Base-by-base conservation (phyloP, 441 rosid species). In the Erodium trifolium region DNA sequence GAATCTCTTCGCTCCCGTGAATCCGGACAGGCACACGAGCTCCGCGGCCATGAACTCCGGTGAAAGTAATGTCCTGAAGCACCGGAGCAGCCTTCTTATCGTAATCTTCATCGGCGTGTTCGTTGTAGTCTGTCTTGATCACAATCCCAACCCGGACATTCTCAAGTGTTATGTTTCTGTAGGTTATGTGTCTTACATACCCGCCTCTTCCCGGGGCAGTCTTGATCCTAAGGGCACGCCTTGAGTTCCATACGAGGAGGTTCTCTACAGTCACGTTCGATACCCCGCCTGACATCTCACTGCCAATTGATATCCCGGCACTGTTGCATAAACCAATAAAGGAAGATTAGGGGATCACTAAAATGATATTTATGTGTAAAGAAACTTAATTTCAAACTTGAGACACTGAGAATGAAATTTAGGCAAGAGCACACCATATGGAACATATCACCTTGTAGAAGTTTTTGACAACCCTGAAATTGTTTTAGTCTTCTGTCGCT, bases 261-360 rank as follows among this genome's bases (percentile, higher is more conserved):
- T 92, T 92, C 77, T 94, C 94, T 35, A 90, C 84, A 0, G 87
- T 94, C 64, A 90, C 87, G 49, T 90, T 87, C n/a, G 91, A 87
- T 73, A 94, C 94, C 12, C 99, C 97, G 19, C 99, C 97, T 0
- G 92, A 94, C 94, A 94, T 92, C 82, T 92, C 99, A 59, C 99
- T 92, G 78, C 97, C 98, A 19, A 92, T 91, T 17, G 96, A 94
- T 74, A 94, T 66, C 19, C 99, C 98, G 5, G 97, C 99, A 75
- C 96, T 93, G 86, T 77, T 73, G 14, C 75, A 78, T 71, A 37
- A 65, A 70, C 66, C 71, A 63, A 51, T 51, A 71, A 69, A 59
- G 11, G 4, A 7, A 23, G 2, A 23, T 23, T 23, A 23, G 27
- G 27, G 27, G 27, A 23, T 23, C 27, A 23, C 27, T 23, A 23